Evolutionary conservation across 2,329 filamentous ascomycete species (phyloP), one percentile per base, ranked within the genome.

Genomic region (Aspergillus pseudoviridinutans): DNA sequence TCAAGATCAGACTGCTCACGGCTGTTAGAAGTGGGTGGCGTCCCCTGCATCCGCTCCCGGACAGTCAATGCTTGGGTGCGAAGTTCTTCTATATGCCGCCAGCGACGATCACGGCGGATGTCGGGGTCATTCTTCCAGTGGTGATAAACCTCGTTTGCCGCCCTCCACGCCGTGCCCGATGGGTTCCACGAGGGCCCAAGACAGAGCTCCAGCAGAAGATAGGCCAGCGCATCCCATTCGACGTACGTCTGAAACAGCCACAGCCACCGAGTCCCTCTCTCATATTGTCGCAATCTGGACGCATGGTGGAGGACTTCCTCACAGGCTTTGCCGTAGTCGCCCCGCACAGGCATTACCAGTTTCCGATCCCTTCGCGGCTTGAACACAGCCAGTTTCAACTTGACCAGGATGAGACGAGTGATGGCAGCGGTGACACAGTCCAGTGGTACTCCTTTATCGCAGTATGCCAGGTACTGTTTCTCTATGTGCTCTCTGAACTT

Each of bases 221-320:
- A 60, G 2, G 47, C 49, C 20, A 66, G 46, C 2, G 59, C 58
- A 35, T 65, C 65, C 63, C 64, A 65, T 28, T 67, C 63, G 4
- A 64, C 24, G 35, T 66, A 58, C 1, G 50, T 63, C 50, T 64
- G 63, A n/a, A 65, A 61, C 12, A 58, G 49, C 65, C 65, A 67
- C 3, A 63, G 42, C 64, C 63, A 66, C 20, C 55, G 56, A 32
- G 49, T 54, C 1, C 59, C 56, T 1, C 53, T 59, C 28, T 64
- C 60, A 46, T 63, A 58, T 4, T 46, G 28, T 25, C 61, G 53
- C 6, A 69, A 44, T 1, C 20, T 42, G 5, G 53, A 50, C 7
- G 64, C 55, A 27, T 60, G 55, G 20, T 61, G 55, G 7, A 68
- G 56, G 9, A 67, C 55, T 14, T 65, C 61, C 10, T 58, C 51